Base-by-base conservation (phyloP, 2,329 filamentous ascomycete species). In the Xylaria sp. region DNA sequence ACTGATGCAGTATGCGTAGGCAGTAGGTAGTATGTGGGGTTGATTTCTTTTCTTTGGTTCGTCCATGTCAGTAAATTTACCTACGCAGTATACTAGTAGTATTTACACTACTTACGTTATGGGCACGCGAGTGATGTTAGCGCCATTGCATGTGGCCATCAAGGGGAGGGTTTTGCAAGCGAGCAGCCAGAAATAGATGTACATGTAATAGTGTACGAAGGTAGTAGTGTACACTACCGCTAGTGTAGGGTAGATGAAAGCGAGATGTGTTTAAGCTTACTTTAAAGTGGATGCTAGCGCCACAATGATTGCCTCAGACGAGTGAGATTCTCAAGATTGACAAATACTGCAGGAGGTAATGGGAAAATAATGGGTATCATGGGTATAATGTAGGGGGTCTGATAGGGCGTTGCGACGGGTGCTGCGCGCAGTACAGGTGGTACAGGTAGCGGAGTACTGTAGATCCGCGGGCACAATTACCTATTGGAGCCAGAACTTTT, bases 191-290 rank as follows among this genome's bases (percentile, higher is more conserved):
- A 66, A 67, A 67, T 65, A 65, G 61, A 65, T n/a, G 56, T 42
- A 61, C 39, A n/a, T n/a, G n/a, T n/a, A n/a, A n/a, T n/a, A n/a
- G n/a, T n/a, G n/a, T n/a, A n/a, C n/a, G n/a, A n/a, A n/a, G n/a
- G n/a, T n/a, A n/a, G n/a, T n/a, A n/a, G n/a, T n/a, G n/a, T n/a
- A n/a, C n/a, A n/a, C n/a, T n/a, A n/a, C n/a, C n/a, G n/a, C n/a
- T n/a, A n/a, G n/a, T n/a, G n/a, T n/a, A 38, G 20, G 27, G 29
- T 54, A 49, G 45, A 57, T 42, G 31, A 38, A 69, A 38, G 56
- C 63, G 53, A 38, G 49, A 49, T 60, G 50, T 58, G 61, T 64
- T 67, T 64, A 67, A 67, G 67, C 67, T 67, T 67, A 67, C 64
- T 67, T 67, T 9, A 38, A 27, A 38, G 55, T 62, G 56, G 63